Base-by-base conservation (phyloP, 2,329 filamentous ascomycete genomes). In the Kalmusia sp. region DNA sequence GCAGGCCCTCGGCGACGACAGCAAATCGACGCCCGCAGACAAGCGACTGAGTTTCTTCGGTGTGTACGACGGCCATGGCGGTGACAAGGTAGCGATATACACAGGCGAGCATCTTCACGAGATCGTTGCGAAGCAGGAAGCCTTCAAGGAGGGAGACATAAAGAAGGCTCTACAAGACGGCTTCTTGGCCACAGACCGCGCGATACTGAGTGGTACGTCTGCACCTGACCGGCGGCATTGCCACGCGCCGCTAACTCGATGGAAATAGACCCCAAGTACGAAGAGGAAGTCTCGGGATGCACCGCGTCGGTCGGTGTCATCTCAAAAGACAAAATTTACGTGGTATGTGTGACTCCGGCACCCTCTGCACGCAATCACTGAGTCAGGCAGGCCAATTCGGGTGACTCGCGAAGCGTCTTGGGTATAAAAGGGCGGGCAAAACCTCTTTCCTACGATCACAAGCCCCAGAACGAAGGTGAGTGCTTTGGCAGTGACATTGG, bases 391-490 rank as follows among this genome's bases (percentile, higher is more conserved):
- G 95, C 92, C 70, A 99, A 99, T 75, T 92, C 95, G 59, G 95
- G 95, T 72, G 95, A 99, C 76, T 99, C 95, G 59, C 87, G 95
- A 81, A 91, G 89, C 71, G 95, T 99, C 22, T 80, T 99, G 62
- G 95, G 95, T 67, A 92, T 99, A 70, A 99, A 98, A 81, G 95
- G 95, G 62, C 87, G 95, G 68, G 95, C 95, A 64, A 99, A 98
- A 81, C 95, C 95, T 47, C 83, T 99, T 55, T 99, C 95, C n/a
- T 96, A 96, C 73, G 95, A 99, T 76, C 95, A 99, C 83, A 99
- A 99, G 80, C 95, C 95, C 35, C 93, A 97, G 76, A 97, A 98
- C 66, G 95, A 99, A 84, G 91, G 92, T 96, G 73, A 52, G 61
- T 40, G 54, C 62, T 25, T 68, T 52, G 41, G 35, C 46, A 50